Evolutionary conservation across 2,329 filamentous ascomycete genomes (phyloP).

Genomic region (Pseudogymnoascus sp.): DNA sequence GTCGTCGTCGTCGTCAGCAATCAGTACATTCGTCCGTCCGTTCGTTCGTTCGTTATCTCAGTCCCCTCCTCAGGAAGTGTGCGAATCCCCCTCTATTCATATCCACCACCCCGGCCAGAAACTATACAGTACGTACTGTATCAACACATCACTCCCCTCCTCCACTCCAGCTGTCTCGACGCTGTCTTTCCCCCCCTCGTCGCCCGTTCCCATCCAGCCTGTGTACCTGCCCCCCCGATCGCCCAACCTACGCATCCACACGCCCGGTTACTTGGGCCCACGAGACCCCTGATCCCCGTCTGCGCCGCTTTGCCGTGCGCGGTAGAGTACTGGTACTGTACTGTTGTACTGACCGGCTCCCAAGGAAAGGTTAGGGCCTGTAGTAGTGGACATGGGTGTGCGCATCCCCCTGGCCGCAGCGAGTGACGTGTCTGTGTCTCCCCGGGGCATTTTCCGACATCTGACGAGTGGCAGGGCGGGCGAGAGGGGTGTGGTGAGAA

Average conservation of each 20-base stretch:
- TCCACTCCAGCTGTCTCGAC: background rate
- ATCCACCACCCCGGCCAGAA: background rate
- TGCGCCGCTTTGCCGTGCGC: background rate
- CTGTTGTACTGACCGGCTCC: background rate
- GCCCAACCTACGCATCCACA: background rate
- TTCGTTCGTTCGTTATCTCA: background rate
- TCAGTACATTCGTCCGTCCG: background rate
- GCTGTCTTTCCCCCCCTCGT: background rate
- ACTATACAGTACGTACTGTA: background rate
- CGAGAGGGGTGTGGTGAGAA: background rate
- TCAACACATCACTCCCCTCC: background rate
- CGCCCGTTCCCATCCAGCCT: background rate
- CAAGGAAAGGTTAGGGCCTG: background rate
- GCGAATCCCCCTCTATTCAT: conserved; percentile 3
- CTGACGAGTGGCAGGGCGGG: background rate
- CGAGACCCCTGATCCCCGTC: conserved; percentile 3
- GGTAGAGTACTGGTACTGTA: background rate
- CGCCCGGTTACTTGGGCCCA: background rate
- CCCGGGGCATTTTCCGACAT: background rate
- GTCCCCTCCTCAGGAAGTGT: background rate
- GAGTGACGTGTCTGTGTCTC: background rate
- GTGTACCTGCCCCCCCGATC: background rate
- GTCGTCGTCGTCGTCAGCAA: background rate
- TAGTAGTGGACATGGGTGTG: background rate
- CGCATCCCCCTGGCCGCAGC: background rate